Percentiles rank a stretch among this genome's conserved stretches.
Conservation (phyloP, 2,329 filamentous ascomycete species). For the Xylaria sp. region DNA sequence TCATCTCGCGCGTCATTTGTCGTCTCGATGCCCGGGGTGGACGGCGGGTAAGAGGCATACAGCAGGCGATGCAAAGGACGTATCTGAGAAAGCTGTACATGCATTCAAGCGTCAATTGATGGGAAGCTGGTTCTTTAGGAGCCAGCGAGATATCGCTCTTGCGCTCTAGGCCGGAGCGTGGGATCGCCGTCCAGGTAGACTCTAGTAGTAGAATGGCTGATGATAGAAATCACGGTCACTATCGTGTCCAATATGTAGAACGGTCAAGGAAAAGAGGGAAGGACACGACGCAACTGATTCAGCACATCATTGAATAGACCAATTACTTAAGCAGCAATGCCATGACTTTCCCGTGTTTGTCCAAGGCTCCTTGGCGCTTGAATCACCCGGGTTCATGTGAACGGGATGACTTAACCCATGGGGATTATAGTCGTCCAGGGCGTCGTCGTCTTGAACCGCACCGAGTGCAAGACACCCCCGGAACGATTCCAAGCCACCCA, state of each 20-base stretch:
- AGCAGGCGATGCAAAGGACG: not conserved
- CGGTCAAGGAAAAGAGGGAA: not conserved
- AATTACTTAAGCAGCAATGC: too few relatives aligned
- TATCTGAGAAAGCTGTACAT: slow-evolving; percentile 10
- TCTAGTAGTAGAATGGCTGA: not conserved
- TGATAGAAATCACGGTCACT: not conserved
- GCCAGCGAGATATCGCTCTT: not conserved
- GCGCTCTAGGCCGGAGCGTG: not conserved
- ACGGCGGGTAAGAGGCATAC: too few relatives aligned
- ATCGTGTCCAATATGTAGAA: not conserved
- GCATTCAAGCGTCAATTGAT: slow-evolving; percentile 18
- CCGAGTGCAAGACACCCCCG: not conserved
- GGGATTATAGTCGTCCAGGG: too few relatives aligned
- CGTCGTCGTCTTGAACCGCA: not conserved
- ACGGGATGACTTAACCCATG: not conserved
- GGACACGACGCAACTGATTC: not conserved
- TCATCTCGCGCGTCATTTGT: not conserved
- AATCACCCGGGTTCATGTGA: not conserved
- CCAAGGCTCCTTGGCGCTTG: not conserved
- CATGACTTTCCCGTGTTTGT: too few relatives aligned
- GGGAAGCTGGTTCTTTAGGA: slow-evolving; percentile 7
- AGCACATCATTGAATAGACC: not conserved
- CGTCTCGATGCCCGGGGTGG: too few relatives aligned
- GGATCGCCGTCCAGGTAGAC: not conserved
- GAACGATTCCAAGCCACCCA: not conserved